Evolutionary conservation across 352 stramenopile species (phyloP).

Genomic region (Pythium plurisporium): DNA sequence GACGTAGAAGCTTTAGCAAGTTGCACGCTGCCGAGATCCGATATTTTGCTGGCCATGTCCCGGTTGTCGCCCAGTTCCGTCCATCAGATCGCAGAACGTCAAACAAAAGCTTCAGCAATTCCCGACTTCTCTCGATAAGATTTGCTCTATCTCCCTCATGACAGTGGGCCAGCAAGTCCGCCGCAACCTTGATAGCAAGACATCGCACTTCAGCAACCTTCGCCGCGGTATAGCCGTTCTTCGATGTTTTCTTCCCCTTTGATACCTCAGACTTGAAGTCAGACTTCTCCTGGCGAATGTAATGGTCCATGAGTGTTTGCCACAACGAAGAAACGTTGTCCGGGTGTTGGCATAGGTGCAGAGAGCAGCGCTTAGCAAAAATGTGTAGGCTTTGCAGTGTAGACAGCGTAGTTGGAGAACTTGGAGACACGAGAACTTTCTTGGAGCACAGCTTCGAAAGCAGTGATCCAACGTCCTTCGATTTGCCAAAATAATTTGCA

Average conservation of each 20-base stretch:
- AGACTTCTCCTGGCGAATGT: slow-evolving; percentile 26
- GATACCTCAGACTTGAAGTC: slow-evolving; percentile 1
- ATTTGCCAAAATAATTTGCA: slow-evolving; percentile 39
- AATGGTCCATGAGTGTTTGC: slow-evolving; percentile 40
- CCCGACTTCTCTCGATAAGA: slow-evolving; percentile 21
- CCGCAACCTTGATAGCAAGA: slow-evolving; percentile 50
- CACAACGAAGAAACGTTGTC: slow-evolving; percentile 37
- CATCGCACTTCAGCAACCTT: slow-evolving; percentile 49
- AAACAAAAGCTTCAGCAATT: slow-evolving; percentile 53
- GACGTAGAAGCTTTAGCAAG: slow-evolving; percentile 64
- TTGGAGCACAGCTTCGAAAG: slow-evolving; percentile 51
- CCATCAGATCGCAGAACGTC: slow-evolving; percentile 58
- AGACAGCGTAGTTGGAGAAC: slow-evolving; percentile 22
- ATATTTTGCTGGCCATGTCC: slow-evolving; percentile 38
- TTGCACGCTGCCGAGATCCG: slow-evolving; percentile 43
- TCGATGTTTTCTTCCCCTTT: slow-evolving; percentile 22
- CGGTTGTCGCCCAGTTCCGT: slow-evolving; percentile 35
- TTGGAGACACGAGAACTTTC: slow-evolving; percentile 30
- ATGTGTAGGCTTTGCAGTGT: slow-evolving; percentile 58
- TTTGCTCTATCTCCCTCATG: slow-evolving; percentile 16
- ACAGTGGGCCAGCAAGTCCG: slow-evolving; percentile 57
- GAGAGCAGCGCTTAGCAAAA: slow-evolving; percentile 50
- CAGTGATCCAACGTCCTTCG: slow-evolving; percentile 33
- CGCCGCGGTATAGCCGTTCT: slow-evolving; percentile 5
- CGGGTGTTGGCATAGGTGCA: slow-evolving; percentile 5